These are phyloP conservation scores for Nemophila menziesii DNA, from an alignment of 257 asterid species.

Conservation along the genomic window DNA sequence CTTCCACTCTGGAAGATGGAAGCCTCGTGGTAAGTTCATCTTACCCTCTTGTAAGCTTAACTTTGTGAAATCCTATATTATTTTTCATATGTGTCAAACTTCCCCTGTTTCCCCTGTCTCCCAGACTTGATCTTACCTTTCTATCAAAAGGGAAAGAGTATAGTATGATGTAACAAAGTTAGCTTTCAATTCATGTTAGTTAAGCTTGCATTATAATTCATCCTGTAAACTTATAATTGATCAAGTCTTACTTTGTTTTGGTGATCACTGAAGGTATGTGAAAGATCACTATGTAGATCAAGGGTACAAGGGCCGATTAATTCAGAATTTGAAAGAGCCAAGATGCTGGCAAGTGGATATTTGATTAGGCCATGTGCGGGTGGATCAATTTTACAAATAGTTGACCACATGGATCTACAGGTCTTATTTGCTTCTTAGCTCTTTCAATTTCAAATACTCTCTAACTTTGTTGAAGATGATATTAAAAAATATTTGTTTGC, in stretches of 20 bases:
- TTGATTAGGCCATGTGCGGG: constrained; percentile 26
- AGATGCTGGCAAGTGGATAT: constrained; percentile 38
- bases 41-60: no score
- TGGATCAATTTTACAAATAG: constrained; percentile 28
- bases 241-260: neutral
- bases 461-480: neutral
- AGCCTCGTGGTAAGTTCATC: constrained; percentile 27
- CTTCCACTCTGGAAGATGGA: constrained; percentile 30
- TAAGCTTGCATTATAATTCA: neutral
- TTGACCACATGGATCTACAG: constrained; percentile 38
- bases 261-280: constrained; percentile 27
- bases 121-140: neutral
- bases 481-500: constrained; percentile 6
- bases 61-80: neutral
- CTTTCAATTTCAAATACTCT: neutral
- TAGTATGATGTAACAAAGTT: neutral
- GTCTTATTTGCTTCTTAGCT: constrained; percentile 4
- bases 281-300: constrained; percentile 28
- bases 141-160: neutral
- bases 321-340: constrained; percentile 34
- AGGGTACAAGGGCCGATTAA: constrained; percentile 28
- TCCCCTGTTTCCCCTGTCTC: no score
- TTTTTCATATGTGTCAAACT: no score
- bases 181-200: neutral
- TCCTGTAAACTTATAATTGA: neutral